Conservation (phyloP, 768 basidiomycete species). For the Russula lepida region DNA sequence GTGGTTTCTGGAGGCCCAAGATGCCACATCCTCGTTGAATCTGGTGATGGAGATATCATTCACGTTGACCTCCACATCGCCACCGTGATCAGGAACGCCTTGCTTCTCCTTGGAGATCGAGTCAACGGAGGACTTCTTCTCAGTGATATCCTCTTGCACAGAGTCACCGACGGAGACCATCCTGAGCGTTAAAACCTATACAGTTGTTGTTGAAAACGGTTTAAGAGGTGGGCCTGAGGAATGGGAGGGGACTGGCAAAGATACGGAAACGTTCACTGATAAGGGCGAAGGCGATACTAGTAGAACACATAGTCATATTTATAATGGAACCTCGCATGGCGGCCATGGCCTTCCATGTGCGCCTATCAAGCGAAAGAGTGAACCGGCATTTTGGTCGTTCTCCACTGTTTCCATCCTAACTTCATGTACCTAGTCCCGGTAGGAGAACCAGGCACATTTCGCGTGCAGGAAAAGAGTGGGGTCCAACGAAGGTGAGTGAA, state of each 20-base stretch:
- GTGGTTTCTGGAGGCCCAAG: slow-evolving; percentile 18
- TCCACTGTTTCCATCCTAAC: too few relatives aligned
- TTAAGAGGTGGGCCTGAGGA: background rate
- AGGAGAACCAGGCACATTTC: too few relatives aligned
- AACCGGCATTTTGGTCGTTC: background rate
- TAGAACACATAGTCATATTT: background rate
- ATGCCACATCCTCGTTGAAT: slow-evolving; percentile 20
- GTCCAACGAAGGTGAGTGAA: too few relatives aligned
- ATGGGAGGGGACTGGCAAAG: background rate
- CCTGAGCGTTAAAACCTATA: background rate
- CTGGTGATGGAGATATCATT: background rate
- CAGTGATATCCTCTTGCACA: background rate
- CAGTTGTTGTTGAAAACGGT: slow-evolving; percentile 5
- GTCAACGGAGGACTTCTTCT: slow-evolving; percentile 11
- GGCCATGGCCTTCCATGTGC: background rate
- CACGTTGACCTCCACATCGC: slow-evolving; percentile 14
- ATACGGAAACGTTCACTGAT: background rate
- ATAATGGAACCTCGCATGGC: background rate
- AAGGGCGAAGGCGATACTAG: background rate
- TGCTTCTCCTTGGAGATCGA: slow-evolving; percentile 26
- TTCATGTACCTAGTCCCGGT: background rate
- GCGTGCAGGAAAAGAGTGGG: too few relatives aligned
- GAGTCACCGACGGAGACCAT: background rate
- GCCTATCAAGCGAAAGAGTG: background rate
- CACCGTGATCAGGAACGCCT: background rate